These are phyloP conservation scores for Penicillium sp. DNA, from an alignment of 2,329 filamentous ascomycete genomes.

Conservation along the genomic window DNA sequence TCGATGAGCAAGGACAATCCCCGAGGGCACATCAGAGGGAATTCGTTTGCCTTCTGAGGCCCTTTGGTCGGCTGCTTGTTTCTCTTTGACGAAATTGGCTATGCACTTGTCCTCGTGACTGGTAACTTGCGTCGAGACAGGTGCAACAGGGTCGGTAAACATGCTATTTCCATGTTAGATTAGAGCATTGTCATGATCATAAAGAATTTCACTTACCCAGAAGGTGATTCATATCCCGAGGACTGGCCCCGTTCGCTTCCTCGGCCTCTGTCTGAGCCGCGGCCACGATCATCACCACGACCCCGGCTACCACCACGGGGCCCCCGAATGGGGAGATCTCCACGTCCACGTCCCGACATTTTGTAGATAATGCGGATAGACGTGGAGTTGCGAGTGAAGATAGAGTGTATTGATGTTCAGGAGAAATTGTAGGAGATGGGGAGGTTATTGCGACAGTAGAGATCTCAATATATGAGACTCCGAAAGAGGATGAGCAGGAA, in stretches of 20 bases:
- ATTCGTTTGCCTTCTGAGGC: background rate
- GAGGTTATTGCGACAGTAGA: background rate
- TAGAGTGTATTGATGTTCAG: background rate
- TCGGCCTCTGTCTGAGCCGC: slow-evolving; percentile 4
- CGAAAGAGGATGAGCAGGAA: background rate
- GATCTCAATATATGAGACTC: background rate
- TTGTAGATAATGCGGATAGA: background rate
- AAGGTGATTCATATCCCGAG: background rate
- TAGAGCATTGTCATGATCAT: background rate
- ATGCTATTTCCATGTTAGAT: slow-evolving; percentile 10
- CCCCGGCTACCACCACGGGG: slow-evolving; percentile 7
- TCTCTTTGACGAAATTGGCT: background rate
- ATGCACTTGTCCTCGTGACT: slow-evolving; percentile 11
- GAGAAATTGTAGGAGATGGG: background rate
- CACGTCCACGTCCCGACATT: background rate
- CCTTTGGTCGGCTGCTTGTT: too few relatives aligned
- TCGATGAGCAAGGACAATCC: slow-evolving; percentile 8
- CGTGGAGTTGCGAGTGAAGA: background rate
- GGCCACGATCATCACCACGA: slow-evolving; percentile 7
- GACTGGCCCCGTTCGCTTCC: slow-evolving; percentile 3
- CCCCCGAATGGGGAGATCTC: slow-evolving; percentile 6
- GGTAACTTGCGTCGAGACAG: background rate
- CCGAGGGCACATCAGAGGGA: background rate
- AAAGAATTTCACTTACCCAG: slow-evolving; percentile 1
- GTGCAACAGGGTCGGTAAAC: background rate